These are phyloP conservation scores for Saturnispora besseyi DNA, from an alignment of 805 yeast species.

Conservation along the genomic window DNA sequence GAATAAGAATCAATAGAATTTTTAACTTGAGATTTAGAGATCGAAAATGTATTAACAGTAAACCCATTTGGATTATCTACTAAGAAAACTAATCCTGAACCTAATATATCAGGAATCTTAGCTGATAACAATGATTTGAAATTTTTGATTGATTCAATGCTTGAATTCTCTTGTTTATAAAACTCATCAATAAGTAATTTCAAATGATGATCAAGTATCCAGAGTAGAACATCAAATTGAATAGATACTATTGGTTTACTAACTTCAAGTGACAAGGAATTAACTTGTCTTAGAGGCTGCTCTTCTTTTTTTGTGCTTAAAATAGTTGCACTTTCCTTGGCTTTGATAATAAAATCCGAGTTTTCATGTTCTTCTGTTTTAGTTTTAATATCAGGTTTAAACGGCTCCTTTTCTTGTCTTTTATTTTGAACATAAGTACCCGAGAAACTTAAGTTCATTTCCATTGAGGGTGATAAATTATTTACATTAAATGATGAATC, in stretches of 20 bases:
- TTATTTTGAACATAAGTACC: slow-evolving; percentile 1
- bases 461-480: not conserved
- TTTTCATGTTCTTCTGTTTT: not conserved
- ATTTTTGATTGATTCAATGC: not conserved
- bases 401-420: not conserved
- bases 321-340: not conserved
- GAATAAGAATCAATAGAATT: slow-evolving; percentile 1
- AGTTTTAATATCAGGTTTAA: not conserved
- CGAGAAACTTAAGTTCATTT: not conserved
- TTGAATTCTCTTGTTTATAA: not conserved
- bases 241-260: not conserved
- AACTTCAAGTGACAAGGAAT: not conserved
- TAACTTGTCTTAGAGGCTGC: not conserved
- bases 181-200: not conserved
- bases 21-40: not conserved
- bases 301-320: not conserved
- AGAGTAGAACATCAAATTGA: slow-evolving; percentile 1
- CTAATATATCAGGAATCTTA: slow-evolving; percentile 12
- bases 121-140: slow-evolving; percentile 11
- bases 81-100: slow-evolving; percentile 3
- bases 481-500: not conserved
- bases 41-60: not conserved
- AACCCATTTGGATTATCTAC: slow-evolving; percentile 4
- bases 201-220: not conserved
- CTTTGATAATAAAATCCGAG: not conserved